Percentiles rank a stretch among this genome's conserved stretches.
phyloP scores from a whole-genome alignment of 352 stramenopile species.

The Phytophthora ohioensis region DNA sequence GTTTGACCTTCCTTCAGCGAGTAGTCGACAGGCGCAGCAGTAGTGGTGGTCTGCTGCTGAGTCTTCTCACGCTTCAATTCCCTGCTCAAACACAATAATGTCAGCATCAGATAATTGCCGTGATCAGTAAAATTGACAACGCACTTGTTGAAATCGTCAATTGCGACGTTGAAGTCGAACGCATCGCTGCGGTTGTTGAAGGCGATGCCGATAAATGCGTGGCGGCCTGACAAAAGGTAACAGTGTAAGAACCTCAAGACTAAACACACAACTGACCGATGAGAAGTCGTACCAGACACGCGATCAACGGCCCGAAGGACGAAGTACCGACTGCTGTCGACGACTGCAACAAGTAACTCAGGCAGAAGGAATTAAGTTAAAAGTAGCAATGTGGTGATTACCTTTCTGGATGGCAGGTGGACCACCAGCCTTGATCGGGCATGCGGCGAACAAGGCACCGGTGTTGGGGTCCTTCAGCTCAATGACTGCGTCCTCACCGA shows the following conservation, averaged over 20 bases:
- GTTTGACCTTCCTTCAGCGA: constrained; percentile 94
- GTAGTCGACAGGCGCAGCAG: constrained; percentile 82
- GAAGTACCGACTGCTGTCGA: constrained; percentile 95
- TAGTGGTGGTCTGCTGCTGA: constrained; percentile 43
- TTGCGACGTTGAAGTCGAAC: constrained; percentile 95
- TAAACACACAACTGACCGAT: not conserved
- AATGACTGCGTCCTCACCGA: constrained; percentile 66
- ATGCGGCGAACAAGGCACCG: constrained; percentile 64
- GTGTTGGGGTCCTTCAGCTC: constrained; percentile 69
- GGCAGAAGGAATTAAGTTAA: not conserved
- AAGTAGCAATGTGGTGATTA: constrained; percentile 11
- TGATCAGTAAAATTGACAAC: constrained; percentile 14
- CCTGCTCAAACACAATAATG: constrained; percentile 30
- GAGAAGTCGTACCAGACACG: constrained; percentile 53
- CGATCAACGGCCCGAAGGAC: constrained; percentile 92
- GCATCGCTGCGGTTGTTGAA: constrained; percentile 95
- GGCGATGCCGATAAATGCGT: constrained; percentile 94
- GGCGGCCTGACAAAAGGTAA: constrained; percentile 51
- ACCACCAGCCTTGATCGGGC: constrained; percentile 66
- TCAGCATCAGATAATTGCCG: constrained; percentile 8
- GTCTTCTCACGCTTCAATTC: constrained; percentile 69
- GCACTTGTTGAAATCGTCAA: constrained; percentile 90
- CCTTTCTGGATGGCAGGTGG: constrained; percentile 73
- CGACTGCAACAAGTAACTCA: constrained; percentile 43
- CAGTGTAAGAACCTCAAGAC: not conserved